Evolutionary conservation across 768 basidiomycete genomes (phyloP).

Genomic region (Boletus huronensis): DNA sequence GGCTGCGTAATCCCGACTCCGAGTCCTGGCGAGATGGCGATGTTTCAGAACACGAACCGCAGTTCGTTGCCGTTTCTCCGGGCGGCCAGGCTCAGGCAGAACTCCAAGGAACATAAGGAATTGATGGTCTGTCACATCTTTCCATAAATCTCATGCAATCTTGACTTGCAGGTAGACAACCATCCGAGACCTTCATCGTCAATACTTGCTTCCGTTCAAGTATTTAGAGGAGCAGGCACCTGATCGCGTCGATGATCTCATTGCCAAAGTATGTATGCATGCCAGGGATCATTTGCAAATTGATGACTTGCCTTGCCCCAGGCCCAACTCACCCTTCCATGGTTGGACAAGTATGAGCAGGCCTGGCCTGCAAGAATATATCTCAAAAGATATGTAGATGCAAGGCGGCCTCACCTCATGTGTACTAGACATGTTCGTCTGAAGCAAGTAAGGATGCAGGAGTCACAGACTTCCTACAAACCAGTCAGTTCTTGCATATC

Average conservation of each 20-base stretch:
- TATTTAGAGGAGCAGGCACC: slow-evolving; percentile 16
- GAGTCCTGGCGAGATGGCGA: background rate
- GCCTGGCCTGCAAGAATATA: slow-evolving; percentile 21
- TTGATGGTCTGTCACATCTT: background rate
- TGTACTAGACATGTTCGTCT: background rate
- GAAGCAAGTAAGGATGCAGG: background rate
- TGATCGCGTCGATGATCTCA: slow-evolving; percentile 4
- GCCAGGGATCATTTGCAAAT: background rate
- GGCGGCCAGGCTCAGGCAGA: background rate
- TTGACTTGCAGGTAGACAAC: slow-evolving; percentile 4
- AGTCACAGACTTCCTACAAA: background rate
- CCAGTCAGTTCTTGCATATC: background rate
- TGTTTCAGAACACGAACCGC: background rate
- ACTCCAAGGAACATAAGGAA: slow-evolving; percentile 8
- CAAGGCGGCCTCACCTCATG: slow-evolving; percentile 2
- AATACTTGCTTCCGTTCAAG: slow-evolving; percentile 13
- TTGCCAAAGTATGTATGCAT: slow-evolving; percentile 2
- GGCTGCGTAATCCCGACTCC: slow-evolving; percentile 5
- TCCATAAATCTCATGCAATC: background rate
- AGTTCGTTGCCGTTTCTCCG: background rate
- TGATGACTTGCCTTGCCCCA: background rate
- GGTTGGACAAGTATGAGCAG: slow-evolving; percentile 19
- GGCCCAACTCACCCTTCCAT: slow-evolving; percentile 12
- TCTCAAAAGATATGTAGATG: slow-evolving; percentile 17
- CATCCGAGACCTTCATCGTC: background rate